Evolutionary conservation across 2,329 filamentous ascomycete genomes (phyloP), one percentile per base, ranked within the genome.

Genomic region (Beauveria medogensis): DNA sequence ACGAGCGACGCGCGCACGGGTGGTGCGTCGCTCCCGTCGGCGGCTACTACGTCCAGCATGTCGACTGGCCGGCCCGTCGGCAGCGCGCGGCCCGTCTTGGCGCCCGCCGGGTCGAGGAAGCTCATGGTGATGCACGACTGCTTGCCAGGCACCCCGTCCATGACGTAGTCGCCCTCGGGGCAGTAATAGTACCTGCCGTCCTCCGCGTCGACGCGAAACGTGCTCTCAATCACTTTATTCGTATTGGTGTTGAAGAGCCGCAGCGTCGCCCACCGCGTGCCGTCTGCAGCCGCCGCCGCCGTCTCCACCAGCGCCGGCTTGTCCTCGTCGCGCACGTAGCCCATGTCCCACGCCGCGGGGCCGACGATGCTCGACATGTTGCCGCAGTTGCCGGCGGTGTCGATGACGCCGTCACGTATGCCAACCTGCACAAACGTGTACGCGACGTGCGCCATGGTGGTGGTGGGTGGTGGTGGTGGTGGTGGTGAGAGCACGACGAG

Each of bases 351-450:
- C 3, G 68, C 68, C 48, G 67, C 66, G 0, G 88, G 87, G 0
- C 87, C 89, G 51, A 91, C 80, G 0, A 84, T 80, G 46, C 82
- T 79, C 6, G 78, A 83, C 85, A 91, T 88, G 69, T 91, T 91
- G n/a, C 88, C 88, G 69, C 88, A 91, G 66, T 90, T 91, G 26
- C 87, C 84, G 0, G 85, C 83, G 67, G 83, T 80, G 67, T 91
- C 88, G 2, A 91, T 78, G 37, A 76, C 73, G 5, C 75, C 75
- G 65, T 86, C 79, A 57, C 81, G 80, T 59, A 91, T 81, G 3
- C 87, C 87, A 7, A 91, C 75, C 44, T 86, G 84, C 1, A 87
- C 82, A 69, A 91, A 91, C 0, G 87, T 91, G 68, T 87, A 91
- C 62, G 89, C 84, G 14, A 90, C 77, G 64, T 90, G 54, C 24